These are phyloP conservation scores for Chlorella vulgaris DNA, from an alignment of 139 green algal species.

Conservation along the genomic window DNA sequence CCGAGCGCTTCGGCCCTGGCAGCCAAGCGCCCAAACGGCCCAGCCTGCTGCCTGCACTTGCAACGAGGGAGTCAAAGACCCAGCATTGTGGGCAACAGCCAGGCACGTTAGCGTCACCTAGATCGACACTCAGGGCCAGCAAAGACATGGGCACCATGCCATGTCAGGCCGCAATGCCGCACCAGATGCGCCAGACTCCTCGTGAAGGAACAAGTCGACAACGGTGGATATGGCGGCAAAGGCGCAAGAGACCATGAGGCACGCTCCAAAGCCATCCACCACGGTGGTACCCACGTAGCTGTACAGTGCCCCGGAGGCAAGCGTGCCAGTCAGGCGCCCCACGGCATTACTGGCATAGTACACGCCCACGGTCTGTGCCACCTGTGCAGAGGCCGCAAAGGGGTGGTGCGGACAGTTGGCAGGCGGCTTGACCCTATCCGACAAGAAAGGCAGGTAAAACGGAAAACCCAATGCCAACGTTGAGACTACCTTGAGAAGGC, in stretches of 20 bases:
- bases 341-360: slow-evolving; percentile 89
- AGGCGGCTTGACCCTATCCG: too few relatives aligned
- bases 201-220: slow-evolving; percentile 54
- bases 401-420: not conserved
- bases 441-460: too few relatives aligned
- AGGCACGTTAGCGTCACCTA: too few relatives aligned
- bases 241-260: slow-evolving; percentile 70
- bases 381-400: slow-evolving; percentile 5
- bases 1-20: not conserved
- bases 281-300: slow-evolving; percentile 62
- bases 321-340: slow-evolving; percentile 76
- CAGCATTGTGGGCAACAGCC: not conserved
- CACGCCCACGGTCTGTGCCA: slow-evolving; percentile 85
- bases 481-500: too few relatives aligned
- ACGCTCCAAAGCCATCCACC: slow-evolving; percentile 74
- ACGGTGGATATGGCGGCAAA: slow-evolving; percentile 57
- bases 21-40: not conserved
- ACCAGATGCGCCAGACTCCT: slow-evolving; percentile 21
- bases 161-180: too few relatives aligned
- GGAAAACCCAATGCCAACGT: too few relatives aligned
- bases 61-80: not conserved
- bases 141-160: too few relatives aligned
- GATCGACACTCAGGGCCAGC: too few relatives aligned
- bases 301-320: slow-evolving; percentile 80
- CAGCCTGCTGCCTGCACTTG: not conserved